Evolutionary conservation across 2,329 filamentous ascomycete species (phyloP), one percentile per base, ranked within the genome.

Genomic region (Paraphaeosphaeria sporulosa): DNA sequence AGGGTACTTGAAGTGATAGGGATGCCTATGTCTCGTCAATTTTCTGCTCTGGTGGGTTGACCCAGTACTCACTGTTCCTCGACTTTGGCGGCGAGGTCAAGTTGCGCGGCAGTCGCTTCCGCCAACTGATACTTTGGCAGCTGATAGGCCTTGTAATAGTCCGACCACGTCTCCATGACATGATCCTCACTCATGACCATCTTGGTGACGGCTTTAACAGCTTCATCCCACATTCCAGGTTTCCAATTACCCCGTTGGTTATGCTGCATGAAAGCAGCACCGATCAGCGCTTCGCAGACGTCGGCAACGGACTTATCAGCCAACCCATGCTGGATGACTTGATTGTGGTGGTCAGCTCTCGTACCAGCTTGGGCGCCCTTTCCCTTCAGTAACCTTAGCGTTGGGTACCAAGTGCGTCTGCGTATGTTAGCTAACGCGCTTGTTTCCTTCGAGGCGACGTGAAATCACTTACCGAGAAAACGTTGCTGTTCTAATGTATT

Each of bases 281-380:
- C 95, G 50, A 99, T 98, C 58, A 97, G 80, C 0, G 95, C 94
- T 75, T 98, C 95, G 62, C 92, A 97, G 0, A 98, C 93, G 76
- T 98, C 95, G 3, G 95, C 94, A 70, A 97, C 90, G 0, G 91
- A 90, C 81, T 99, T 99, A 78, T 97, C 91, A 0, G 89, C 89
- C 1, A 99, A 84, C 0, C 80, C 81, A 71, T 97, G 94, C 10
- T 79, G 84, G 6, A 81, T 76, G 27, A 79, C 81, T 12, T 81
- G 76, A 13, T 76, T 68, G 21, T 77, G 82, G 58, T 80, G 82
- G 59, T 80, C 83, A 55, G 80, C 82, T 61, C 83, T 86, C 47
- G 82, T 79, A 4, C 83, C 81, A 55, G 80, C 82, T 62, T 83
- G 86, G 47, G 82, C 79, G 5, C 83, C 81, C 70, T 94, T 96